Evolutionary conservation across 257 asterid species (phyloP).

Genomic region (Nicotiana tabacum): DNA sequence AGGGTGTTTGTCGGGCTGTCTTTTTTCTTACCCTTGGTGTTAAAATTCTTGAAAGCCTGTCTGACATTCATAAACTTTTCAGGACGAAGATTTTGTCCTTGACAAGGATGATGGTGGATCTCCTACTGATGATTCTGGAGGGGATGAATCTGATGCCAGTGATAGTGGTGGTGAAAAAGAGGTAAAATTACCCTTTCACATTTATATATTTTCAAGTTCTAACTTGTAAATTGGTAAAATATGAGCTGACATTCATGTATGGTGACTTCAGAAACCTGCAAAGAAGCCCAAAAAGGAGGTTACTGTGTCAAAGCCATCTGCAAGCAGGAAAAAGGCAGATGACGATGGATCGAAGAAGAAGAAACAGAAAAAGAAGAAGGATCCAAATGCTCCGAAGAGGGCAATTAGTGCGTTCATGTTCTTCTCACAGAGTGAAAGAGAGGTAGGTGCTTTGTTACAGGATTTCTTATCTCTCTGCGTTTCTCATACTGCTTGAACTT

Average conservation of each 20-base stretch:
- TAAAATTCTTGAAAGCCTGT: background rate
- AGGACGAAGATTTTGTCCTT: constrained; percentile 84
- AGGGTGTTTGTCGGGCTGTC: background rate
- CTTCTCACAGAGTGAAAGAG: constrained; percentile 81
- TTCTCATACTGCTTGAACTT: background rate
- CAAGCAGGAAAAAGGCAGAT: constrained; percentile 60
- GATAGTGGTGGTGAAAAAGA: constrained; percentile 56
- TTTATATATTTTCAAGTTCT: background rate
- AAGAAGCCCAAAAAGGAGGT: constrained; percentile 62
- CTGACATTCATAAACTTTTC: background rate
- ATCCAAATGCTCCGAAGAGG: constrained; percentile 92
- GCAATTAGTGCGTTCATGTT: constrained; percentile 80
- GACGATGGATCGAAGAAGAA: constrained; percentile 68
- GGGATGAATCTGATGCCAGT: constrained; percentile 69
- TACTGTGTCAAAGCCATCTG: constrained; percentile 48
- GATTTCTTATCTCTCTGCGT: background rate
- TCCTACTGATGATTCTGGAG: constrained; percentile 95
- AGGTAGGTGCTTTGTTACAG: constrained; percentile 38
- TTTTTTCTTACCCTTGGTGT: background rate
- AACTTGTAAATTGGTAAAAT: background rate
- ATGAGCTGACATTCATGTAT: constrained; percentile 19
- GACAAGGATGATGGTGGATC: constrained; percentile 87
- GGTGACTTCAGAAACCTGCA: constrained; percentile 38
- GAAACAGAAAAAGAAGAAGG: constrained; percentile 82
- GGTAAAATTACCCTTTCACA: constrained; percentile 27